Conservation (phyloP, 1,139 yeast species). For the Hemisphaericaspora xylofermentans region DNA sequence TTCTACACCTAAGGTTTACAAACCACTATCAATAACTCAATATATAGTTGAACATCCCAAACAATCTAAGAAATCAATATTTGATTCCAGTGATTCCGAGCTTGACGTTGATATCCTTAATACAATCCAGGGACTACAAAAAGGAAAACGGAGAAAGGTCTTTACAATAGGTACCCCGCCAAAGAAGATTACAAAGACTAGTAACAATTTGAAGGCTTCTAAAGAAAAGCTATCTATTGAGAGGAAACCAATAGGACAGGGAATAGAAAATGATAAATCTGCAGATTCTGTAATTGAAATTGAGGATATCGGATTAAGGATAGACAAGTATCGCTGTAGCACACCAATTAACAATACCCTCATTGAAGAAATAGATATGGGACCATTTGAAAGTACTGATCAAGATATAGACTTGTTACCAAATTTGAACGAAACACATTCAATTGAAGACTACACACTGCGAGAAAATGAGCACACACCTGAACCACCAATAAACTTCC, state of each 20-base stretch:
- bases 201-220: neutral
- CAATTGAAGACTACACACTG: neutral
- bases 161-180: neutral
- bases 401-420: neutral
- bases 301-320: neutral
- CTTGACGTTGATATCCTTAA: constrained; percentile 1
- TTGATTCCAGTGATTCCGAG: constrained; percentile 6
- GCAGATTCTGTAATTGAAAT: too few relatives aligned
- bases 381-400: too few relatives aligned
- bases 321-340: neutral
- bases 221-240: neutral
- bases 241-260: too few relatives aligned
- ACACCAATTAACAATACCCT: neutral
- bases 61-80: constrained; percentile 4
- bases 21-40: neutral
- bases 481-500: neutral
- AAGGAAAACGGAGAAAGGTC: constrained; percentile 1
- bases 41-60: neutral
- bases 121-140: neutral
- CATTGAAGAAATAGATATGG: too few relatives aligned
- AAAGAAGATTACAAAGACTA: neutral
- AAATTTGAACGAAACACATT: neutral
- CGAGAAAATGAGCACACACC: neutral
- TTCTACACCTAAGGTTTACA: neutral
- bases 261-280: too few relatives aligned